A percentile compares a stretch with the other conserved stretches of the same genome.
Evolutionary conservation across 805 yeast species (phyloP).

Genomic region (Candida easanensis): DNA sequence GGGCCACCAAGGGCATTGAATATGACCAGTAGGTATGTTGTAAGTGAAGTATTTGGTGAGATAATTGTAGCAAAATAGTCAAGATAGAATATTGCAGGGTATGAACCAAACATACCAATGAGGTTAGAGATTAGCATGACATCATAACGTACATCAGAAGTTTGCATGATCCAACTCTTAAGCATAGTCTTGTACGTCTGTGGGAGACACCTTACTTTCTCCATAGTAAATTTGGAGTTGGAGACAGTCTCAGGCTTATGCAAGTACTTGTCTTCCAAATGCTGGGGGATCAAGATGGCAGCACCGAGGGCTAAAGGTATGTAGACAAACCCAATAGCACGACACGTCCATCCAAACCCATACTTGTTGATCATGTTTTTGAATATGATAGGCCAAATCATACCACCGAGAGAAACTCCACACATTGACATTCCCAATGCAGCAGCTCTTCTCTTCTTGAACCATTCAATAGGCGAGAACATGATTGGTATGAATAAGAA

Average conservation of each 20-base stretch:
- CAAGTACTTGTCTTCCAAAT: slow-evolving; percentile 11
- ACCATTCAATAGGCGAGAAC: slow-evolving; percentile 67
- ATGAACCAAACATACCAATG: slow-evolving; percentile 24
- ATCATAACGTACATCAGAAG: slow-evolving; percentile 9
- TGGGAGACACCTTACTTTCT: slow-evolving; percentile 14
- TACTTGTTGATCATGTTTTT: slow-evolving; percentile 17
- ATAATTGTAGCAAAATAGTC: slow-evolving; percentile 23
- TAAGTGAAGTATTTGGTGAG: slow-evolving; percentile 12
- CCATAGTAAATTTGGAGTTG: slow-evolving; percentile 15
- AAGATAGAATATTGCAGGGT: slow-evolving; percentile 25
- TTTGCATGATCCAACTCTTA: slow-evolving; percentile 15
- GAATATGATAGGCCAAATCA: slow-evolving; percentile 31
- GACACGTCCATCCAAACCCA: slow-evolving; percentile 22
- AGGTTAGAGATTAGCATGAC: slow-evolving; percentile 15
- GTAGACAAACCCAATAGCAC: slow-evolving; percentile 22
- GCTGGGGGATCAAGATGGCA: slow-evolving; percentile 17
- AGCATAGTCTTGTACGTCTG: slow-evolving; percentile 12
- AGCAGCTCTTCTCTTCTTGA: slow-evolving; percentile 54
- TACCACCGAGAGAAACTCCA: slow-evolving; percentile 56
- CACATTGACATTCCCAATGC: slow-evolving; percentile 46
- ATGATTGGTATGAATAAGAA: slow-evolving; percentile 55
- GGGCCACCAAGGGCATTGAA: slow-evolving; percentile 25
- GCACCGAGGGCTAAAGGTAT: slow-evolving; percentile 21
- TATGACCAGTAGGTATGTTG: slow-evolving; percentile 19
- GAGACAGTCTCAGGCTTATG: slow-evolving; percentile 16